Percentiles rank a stretch among this genome's conserved stretches.
Conservation (phyloP, 306 rosid genomes). For the Lathyrus tuberosus region DNA sequence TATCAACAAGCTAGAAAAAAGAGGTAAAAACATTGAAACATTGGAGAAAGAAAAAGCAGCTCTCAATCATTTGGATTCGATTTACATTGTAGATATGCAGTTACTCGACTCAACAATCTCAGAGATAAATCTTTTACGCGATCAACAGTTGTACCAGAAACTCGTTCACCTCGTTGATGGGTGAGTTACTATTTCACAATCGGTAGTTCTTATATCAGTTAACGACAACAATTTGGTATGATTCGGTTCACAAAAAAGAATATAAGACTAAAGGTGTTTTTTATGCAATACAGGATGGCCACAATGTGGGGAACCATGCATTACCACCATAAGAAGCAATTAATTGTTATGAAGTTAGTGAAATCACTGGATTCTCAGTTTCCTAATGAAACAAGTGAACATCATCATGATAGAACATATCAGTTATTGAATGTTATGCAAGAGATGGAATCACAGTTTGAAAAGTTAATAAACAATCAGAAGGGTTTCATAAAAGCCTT, state of each 20-base stretch:
- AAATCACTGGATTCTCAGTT: slow-evolving; percentile 64
- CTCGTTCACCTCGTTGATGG: slow-evolving; percentile 83
- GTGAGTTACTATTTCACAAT: slow-evolving; percentile 50
- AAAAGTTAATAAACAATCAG: slow-evolving; percentile 59
- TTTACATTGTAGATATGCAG: slow-evolving; percentile 95
- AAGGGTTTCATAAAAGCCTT: slow-evolving; percentile 72
- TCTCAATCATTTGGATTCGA: slow-evolving; percentile 82
- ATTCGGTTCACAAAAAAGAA: not conserved
- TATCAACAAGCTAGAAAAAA: slow-evolving; percentile 70
- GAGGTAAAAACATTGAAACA: slow-evolving; percentile 65
- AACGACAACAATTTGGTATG: not conserved
- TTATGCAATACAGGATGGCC: slow-evolving; percentile 14
- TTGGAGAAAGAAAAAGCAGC: slow-evolving; percentile 87
- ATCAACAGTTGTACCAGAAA: slow-evolving; percentile 72
- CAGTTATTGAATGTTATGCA: slow-evolving; percentile 67
- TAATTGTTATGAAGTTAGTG: slow-evolving; percentile 42
- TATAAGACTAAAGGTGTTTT: not conserved
- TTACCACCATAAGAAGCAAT: slow-evolving; percentile 57
- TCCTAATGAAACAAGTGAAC: slow-evolving; percentile 78
- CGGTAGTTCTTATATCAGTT: not conserved
- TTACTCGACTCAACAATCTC: slow-evolving; percentile 89
- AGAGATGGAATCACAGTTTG: slow-evolving; percentile 72
- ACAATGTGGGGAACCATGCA: slow-evolving; percentile 29
- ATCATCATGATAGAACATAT: slow-evolving; percentile 75
- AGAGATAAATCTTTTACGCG: slow-evolving; percentile 84